Conservation (phyloP, 2,329 filamentous ascomycete genomes). For the Aureobasidium sp. region DNA sequence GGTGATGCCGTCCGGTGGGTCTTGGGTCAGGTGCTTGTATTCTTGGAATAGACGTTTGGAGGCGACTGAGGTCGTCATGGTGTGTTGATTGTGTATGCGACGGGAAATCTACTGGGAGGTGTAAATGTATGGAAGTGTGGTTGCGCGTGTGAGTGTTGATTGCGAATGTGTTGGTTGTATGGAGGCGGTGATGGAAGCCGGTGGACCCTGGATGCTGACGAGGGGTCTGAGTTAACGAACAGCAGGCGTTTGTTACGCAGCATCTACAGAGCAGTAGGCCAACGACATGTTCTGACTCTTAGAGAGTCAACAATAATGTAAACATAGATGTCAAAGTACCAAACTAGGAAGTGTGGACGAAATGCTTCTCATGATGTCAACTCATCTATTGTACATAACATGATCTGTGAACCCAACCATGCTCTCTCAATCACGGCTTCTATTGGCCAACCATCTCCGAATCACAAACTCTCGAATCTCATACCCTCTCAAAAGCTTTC, state of each 20-base stretch:
- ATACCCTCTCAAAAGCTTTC: slow-evolving; percentile 60
- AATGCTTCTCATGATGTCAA: too few relatives aligned
- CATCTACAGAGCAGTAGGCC: not conserved
- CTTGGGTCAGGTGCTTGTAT: slow-evolving; percentile 88
- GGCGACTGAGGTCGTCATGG: slow-evolving; percentile 41
- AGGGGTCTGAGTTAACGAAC: not conserved
- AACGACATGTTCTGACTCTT: not conserved
- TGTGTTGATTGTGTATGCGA: not conserved
- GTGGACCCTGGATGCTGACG: not conserved
- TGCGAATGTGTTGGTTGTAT: not conserved
- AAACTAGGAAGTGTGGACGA: too few relatives aligned
- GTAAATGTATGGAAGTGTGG: not conserved
- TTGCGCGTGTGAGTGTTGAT: not conserved
- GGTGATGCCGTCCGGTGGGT: slow-evolving; percentile 95
- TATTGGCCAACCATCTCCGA: slow-evolving; percentile 76
- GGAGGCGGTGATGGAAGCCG: not conserved
- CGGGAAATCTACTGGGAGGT: not conserved
- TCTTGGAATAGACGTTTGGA: slow-evolving; percentile 85
- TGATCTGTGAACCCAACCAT: not conserved
- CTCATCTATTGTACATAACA: too few relatives aligned
- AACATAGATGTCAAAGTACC: too few relatives aligned
- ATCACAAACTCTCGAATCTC: slow-evolving; percentile 73
- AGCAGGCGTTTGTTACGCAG: not conserved
- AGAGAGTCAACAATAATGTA: too few relatives aligned
- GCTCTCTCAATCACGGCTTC: slow-evolving; percentile 53